phyloP scores from a whole-genome alignment of 768 basidiomycete genomes.

The Phanerochaete sordida region DNA sequence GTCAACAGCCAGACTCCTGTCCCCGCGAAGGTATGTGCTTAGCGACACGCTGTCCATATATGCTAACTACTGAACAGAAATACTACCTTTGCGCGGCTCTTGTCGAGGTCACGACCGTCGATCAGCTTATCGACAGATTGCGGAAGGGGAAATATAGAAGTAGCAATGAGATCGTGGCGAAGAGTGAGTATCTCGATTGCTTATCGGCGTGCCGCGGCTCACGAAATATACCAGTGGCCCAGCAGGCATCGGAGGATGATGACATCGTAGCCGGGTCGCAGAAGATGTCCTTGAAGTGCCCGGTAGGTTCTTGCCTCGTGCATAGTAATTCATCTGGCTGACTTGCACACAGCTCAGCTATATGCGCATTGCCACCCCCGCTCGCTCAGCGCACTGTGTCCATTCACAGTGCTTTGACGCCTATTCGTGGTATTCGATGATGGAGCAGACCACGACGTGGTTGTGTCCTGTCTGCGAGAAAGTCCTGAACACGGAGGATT shows the following conservation, averaged over 20 bases:
- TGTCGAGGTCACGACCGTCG: slow-evolving; percentile 72
- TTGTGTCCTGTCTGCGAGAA: slow-evolving; percentile 92
- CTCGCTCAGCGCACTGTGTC: slow-evolving; percentile 82
- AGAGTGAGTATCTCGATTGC: slow-evolving; percentile 48
- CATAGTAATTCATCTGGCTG: not conserved
- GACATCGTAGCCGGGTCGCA: slow-evolving; percentile 90
- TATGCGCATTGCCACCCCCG: slow-evolving; percentile 77
- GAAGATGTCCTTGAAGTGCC: slow-evolving; percentile 91
- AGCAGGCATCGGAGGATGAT: slow-evolving; percentile 59
- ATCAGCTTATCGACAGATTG: slow-evolving; percentile 65
- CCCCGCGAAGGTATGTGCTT: slow-evolving; percentile 55
- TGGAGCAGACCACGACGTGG: slow-evolving; percentile 97
- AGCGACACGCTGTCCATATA: slow-evolving; percentile 11
- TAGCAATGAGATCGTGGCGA: slow-evolving; percentile 58
- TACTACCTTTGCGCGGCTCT: slow-evolving; percentile 84
- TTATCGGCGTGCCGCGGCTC: too few species aligned
- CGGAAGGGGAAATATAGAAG: slow-evolving; percentile 64
- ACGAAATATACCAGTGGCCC: slow-evolving; percentile 44
- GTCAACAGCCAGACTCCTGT: slow-evolving; percentile 83
- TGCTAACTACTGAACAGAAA: slow-evolving; percentile 47
- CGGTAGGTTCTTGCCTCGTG: slow-evolving; percentile 62
- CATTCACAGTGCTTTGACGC: slow-evolving; percentile 97
- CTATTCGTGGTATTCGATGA: slow-evolving; percentile 88
- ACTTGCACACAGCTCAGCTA: slow-evolving; percentile 63
- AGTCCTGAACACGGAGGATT: slow-evolving; percentile 68